Percentiles rank a stretch among this genome's conserved stretches.
Evolutionary conservation across 1,139 yeast species (phyloP).

Genomic region (Pichia cactophila): DNA sequence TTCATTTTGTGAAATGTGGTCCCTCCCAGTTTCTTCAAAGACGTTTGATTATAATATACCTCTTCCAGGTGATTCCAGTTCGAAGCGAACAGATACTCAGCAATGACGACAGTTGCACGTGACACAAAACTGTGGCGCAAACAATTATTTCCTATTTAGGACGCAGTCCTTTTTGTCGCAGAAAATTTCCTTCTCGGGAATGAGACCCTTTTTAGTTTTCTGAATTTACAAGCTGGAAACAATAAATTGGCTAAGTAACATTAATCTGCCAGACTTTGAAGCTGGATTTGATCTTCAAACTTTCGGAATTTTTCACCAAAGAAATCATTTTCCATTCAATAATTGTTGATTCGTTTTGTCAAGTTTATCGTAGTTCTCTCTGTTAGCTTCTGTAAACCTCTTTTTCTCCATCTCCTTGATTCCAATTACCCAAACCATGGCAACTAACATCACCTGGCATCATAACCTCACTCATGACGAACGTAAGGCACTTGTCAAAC

Average conservation of each 20-base stretch:
- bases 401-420: not conserved
- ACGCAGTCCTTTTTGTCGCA: not conserved
- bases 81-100: too few species aligned
- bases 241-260: too few species aligned
- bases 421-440: conserved; percentile 40
- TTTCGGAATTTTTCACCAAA: not conserved
- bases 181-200: not conserved
- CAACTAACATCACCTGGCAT: conserved; percentile 96
- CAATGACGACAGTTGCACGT: not conserved
- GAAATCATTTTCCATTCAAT: too few species aligned
- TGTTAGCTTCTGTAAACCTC: not conserved
- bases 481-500: conserved; percentile 63
- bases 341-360: too few species aligned
- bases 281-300: too few species aligned
- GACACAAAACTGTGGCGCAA: conserved; percentile 6
- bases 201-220: too few species aligned
- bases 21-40: too few species aligned
- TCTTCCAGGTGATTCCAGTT: too few species aligned
- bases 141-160: not conserved
- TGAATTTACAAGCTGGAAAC: too few species aligned
- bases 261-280: too few species aligned
- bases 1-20: too few species aligned
- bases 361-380: not conserved
- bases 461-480: conserved; percentile 78
- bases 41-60: too few species aligned